phyloP scores from a whole-genome alignment of 768 basidiomycete species.

The Amanita polypyramis region DNA sequence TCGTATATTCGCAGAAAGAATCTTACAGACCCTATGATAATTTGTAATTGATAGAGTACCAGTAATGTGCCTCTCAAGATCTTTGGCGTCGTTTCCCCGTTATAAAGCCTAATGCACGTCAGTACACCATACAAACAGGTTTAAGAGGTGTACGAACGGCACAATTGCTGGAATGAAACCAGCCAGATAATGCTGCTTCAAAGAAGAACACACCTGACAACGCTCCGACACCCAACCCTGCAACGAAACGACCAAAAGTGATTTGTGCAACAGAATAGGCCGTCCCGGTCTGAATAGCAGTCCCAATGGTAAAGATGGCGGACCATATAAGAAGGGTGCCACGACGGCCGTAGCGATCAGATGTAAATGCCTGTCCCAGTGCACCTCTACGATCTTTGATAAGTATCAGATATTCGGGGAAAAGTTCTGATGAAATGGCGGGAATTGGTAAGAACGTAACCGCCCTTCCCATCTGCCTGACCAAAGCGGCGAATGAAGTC shows the following conservation, averaged over 20 bases:
- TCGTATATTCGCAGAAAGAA: not conserved
- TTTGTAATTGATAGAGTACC: slow-evolving; percentile 70
- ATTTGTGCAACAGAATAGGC: slow-evolving; percentile 51
- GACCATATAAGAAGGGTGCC: slow-evolving; percentile 74
- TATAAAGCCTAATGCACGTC: slow-evolving; percentile 42
- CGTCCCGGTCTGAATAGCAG: slow-evolving; percentile 61
- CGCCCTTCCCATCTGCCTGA: slow-evolving; percentile 33
- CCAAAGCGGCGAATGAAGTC: slow-evolving; percentile 69
- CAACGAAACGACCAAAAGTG: slow-evolving; percentile 62
- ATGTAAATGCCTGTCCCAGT: slow-evolving; percentile 61
- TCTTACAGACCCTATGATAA: slow-evolving; percentile 49
- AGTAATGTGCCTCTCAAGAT: slow-evolving; percentile 59
- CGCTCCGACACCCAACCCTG: slow-evolving; percentile 71
- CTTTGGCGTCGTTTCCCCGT: slow-evolving; percentile 72
- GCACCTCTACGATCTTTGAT: slow-evolving; percentile 36
- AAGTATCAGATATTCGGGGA: slow-evolving; percentile 42
- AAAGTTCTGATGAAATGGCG: slow-evolving; percentile 70
- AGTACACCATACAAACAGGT: not conserved
- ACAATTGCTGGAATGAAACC: slow-evolving; percentile 32
- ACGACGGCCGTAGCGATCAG: slow-evolving; percentile 60
- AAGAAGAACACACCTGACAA: slow-evolving; percentile 39
- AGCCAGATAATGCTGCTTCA: not conserved
- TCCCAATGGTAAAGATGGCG: slow-evolving; percentile 59
- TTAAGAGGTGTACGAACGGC: slow-evolving; percentile 22
- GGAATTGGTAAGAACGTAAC: slow-evolving; percentile 42